A percentile compares a stretch with the other conserved stretches of the same genome.
These are phyloP conservation scores for Boletus sp. DNA, from an alignment of 1,284 basidiomycete species.

Conservation along the genomic window DNA sequence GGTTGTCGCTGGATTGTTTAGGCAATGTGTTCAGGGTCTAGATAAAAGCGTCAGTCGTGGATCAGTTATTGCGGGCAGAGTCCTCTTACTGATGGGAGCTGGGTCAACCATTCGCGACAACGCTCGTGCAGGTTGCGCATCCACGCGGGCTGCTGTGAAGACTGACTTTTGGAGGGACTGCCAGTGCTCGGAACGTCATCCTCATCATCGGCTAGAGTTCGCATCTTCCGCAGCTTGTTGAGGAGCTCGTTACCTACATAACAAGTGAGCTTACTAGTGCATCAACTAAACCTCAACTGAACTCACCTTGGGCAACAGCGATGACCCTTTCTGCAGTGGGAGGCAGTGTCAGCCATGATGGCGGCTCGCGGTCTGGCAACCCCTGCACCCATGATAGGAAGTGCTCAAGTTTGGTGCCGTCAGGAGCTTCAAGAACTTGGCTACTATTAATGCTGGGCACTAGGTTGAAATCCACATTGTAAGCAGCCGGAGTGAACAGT, in stretches of 20 bases:
- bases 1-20: constrained; percentile 63
- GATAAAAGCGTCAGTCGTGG: constrained; percentile 4
- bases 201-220: constrained; percentile 85
- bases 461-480: constrained; percentile 88
- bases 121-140: constrained; percentile 81
- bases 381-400: constrained; percentile 86
- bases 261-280: constrained; percentile 13
- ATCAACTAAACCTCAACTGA: constrained; percentile 1
- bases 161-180: constrained; percentile 55
- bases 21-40: constrained; percentile 62
- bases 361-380: constrained; percentile 87
- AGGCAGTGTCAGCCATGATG: constrained; percentile 88
- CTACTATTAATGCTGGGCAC: constrained; percentile 63
- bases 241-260: constrained; percentile 73
- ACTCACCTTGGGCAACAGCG: constrained; percentile 81
- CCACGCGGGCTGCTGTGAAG: constrained; percentile 83
- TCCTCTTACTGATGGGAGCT: constrained; percentile 67
- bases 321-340: constrained; percentile 89
- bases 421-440: constrained; percentile 70
- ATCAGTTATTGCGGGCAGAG: neutral
- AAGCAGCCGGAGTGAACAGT: constrained; percentile 82
- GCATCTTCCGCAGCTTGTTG: constrained; percentile 87
- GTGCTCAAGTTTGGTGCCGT: constrained; percentile 87
- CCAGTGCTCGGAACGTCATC: constrained; percentile 54
- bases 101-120: constrained; percentile 77